Base-by-base conservation (phyloP, 345 rosid genomes). In the Geranium brycei region DNA sequence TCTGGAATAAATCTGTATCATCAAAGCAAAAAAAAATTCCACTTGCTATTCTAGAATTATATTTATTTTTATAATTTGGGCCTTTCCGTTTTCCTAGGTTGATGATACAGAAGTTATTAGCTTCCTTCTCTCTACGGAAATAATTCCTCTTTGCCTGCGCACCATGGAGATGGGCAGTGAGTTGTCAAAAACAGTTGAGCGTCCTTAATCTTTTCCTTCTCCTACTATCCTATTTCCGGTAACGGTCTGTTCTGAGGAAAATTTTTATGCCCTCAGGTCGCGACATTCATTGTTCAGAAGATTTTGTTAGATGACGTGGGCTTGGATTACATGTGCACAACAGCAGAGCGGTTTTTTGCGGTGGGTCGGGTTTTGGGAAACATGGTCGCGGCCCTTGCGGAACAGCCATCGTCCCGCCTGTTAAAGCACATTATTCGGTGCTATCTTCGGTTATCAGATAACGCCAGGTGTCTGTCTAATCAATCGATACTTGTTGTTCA, bases 141-240 rank as follows among this genome's bases (percentile, higher is more conserved):
- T 95, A 30, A 88, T 95, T 68, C 97, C 97, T 1, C 74, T 91
- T 53, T 91, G 99, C 68, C 82, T 95, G 66, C 96, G 96, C 13
- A 87, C 97, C 59, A 93, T 93, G 99, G 99, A 91, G 73, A 88
- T 91, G 97, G 99, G 99, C 55, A 90, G 96, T 64, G 99, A 93
- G 71, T 80, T 93, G 71, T 90, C 99, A 3, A 93, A 93, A 84
- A 93, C 99, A 60, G 99, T 89, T 81, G 70, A 77, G 91, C 77
- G 59, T 66, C 60, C 63, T 74, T 16, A 40, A 67, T 61, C n/a
- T 58, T 62, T 35, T 51, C 55, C 28, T 23, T 23, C 28, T 23
- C 28, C 28, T 23, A 23, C 28, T 17, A 1, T 58, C 19, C 30
- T 30, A 10, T 30, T 58, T 47, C 53, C 53, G 3, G 11, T 47